Percentiles rank a stretch among this genome's conserved stretches.
These are phyloP conservation scores for Pyronema omphalodes DNA, from an alignment of 495 filamentous ascomycete species.

Conservation along the genomic window DNA sequence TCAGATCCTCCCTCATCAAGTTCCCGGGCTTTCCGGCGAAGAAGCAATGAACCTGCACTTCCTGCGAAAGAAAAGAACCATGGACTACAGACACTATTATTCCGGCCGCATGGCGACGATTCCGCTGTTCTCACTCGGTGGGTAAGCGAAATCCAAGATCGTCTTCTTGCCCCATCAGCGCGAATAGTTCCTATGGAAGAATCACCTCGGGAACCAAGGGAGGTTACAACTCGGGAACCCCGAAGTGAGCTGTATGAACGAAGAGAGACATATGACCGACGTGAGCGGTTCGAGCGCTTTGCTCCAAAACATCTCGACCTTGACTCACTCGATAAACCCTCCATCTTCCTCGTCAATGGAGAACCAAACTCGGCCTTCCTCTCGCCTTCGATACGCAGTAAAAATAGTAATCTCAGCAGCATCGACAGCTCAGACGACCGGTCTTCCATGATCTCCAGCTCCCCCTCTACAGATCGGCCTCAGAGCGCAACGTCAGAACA, in stretches of 20 bases:
- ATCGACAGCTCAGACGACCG: slow-evolving; percentile 19
- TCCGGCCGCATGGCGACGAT: slow-evolving; percentile 2
- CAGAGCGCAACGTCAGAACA: neutral
- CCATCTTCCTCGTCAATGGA: slow-evolving; percentile 19
- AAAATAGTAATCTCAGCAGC: slow-evolving; percentile 21
- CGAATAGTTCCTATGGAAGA: neutral
- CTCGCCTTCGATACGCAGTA: slow-evolving; percentile 20
- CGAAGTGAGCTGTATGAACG: too few species aligned
- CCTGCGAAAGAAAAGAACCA: slow-evolving; percentile 12
- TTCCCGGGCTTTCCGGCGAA: slow-evolving; percentile 18
- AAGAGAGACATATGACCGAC: too few species aligned
- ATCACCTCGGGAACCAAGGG: too few species aligned
- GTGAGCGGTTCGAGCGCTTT: neutral
- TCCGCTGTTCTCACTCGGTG: slow-evolving; percentile 10
- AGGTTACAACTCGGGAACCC: too few species aligned
- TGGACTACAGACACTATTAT: slow-evolving; percentile 14
- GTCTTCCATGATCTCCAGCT: slow-evolving; percentile 13
- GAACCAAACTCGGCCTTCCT: slow-evolving; percentile 22
- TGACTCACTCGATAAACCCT: slow-evolving; percentile 8
- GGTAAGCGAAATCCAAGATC: slow-evolving; percentile 17
- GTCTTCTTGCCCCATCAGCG: neutral
- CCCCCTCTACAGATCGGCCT: slow-evolving; percentile 5
- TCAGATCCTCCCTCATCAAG: slow-evolving; percentile 12
- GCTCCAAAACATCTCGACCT: neutral
- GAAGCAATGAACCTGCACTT: slow-evolving; percentile 14